Percentiles rank a stretch among this genome's conserved stretches.
phyloP scores from a whole-genome alignment of 2,329 filamentous ascomycete genomes.

The Aspergillus floridensis region DNA sequence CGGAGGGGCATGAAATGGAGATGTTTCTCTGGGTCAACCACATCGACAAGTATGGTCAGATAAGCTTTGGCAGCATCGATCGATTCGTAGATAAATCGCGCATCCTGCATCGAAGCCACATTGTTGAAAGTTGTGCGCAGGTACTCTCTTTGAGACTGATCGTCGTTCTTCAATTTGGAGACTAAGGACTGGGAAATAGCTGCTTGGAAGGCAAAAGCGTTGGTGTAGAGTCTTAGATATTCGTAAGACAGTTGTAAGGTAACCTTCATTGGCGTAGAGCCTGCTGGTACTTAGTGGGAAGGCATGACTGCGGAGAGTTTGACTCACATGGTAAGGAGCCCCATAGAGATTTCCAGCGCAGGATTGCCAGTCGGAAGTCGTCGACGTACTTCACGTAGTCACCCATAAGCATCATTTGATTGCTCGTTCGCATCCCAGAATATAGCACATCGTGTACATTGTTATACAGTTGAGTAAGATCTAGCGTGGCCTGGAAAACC shows the following conservation, averaged over 20 bases:
- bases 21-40: conserved; percentile 57
- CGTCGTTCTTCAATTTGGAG: conserved; percentile 37
- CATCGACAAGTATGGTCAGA: conserved; percentile 58
- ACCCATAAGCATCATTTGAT: conserved; percentile 67
- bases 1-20: conserved; percentile 64
- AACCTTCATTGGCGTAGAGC: conserved; percentile 64
- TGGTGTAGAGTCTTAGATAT: conserved; percentile 70
- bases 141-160: conserved; percentile 39
- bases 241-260: conserved; percentile 69
- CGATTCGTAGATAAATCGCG: conserved; percentile 65
- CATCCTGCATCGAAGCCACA: conserved; percentile 60
- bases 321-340: conserved; percentile 60
- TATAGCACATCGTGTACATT: conserved; percentile 74
- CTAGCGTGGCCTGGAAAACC: conserved; percentile 68
- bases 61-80: conserved; percentile 63
- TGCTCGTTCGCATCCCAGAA: conserved; percentile 66
- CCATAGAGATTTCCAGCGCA: conserved; percentile 70
- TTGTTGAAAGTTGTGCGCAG: conserved; percentile 50
- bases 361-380: conserved; percentile 66
- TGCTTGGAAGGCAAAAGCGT: conserved; percentile 73
- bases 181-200: conserved; percentile 56
- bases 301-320: background rate
- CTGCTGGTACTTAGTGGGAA: conserved; percentile 33
- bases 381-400: conserved; percentile 75
- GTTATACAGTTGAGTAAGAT: conserved; percentile 69